Evolutionary conservation across 257 asterid species (phyloP), one percentile per base, ranked within the genome.

Genomic region (Primulina tabacum): DNA sequence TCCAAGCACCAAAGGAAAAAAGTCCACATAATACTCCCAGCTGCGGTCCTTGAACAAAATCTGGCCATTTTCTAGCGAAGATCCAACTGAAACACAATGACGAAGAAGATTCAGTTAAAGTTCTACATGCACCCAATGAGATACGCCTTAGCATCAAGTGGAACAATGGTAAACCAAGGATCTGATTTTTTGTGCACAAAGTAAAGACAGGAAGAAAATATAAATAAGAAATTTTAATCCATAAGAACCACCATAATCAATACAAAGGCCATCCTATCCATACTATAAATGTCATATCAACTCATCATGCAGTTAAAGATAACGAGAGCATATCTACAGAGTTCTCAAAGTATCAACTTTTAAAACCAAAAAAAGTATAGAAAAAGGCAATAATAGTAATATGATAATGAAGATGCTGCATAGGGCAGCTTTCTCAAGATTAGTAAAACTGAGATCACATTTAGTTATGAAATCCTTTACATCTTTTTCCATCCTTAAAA

Each of bases 21-120:
- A 94, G 81, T 55, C 93, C 79, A 72, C 96, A 94, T 62, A 91
- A 72, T 64, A 94, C 66, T 76, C 99, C 96, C 74, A 94, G 81
- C 76, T 94, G 95, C 64, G 93, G 96, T 56, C 99, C 99, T 67
- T 87, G 89, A 65, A 94, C 79, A 70, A 89, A 73, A 71, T 78
- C 86, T 43, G 96, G 96, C 99, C 99, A 94, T 84, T 86, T 89
- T 74, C 99, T 84, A 79, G 99, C 99, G 73, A 94, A 91, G 74
- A 94, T 94, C 99, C 99, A 94, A 72, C 99, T 94, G 95, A 80
- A 81, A 72, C 73, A 71, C 63, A 76, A 69, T 16, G 59, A 61
- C 29, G 18, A 78, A 69, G 68, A 70, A 77, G 33, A 66, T 8
- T 75, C 30, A 81, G 73, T 70, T 73, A 71, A 62, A 73, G 70